These are phyloP conservation scores for Saprolegnia diclina DNA, from an alignment of 352 stramenopile genomes.

Conservation along the genomic window DNA sequence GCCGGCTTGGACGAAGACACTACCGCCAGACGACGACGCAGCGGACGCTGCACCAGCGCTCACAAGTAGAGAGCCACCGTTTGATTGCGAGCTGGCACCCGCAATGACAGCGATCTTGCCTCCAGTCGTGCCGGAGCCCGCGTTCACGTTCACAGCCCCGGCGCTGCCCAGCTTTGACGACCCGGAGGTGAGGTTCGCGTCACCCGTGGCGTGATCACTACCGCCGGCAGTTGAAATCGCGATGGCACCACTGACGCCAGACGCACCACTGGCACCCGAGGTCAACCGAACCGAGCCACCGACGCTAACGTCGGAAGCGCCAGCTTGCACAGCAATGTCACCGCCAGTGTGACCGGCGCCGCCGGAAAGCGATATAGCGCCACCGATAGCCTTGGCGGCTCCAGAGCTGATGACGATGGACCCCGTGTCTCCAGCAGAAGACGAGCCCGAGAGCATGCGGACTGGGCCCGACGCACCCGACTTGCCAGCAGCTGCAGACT, in stretches of 20 bases:
- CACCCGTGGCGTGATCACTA: constrained; percentile 14
- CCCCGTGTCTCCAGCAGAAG: constrained; percentile 37
- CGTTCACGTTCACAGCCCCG: constrained; percentile 4
- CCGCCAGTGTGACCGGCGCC: constrained; percentile 39
- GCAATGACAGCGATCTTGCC: constrained; percentile 11
- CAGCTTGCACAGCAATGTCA: constrained; percentile 39
- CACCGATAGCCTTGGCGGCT: constrained; percentile 33
- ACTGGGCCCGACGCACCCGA: background rate
- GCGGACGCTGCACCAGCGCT: background rate
- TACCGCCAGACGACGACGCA: background rate
- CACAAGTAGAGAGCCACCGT: constrained; percentile 4
- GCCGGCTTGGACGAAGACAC: background rate
- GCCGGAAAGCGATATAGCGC: constrained; percentile 44
- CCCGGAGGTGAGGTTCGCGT: constrained; percentile 6
- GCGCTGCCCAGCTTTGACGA: background rate
- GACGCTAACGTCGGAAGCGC: constrained; percentile 34
- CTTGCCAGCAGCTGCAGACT: constrained; percentile 36
- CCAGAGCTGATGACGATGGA: constrained; percentile 39
- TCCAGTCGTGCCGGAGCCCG: constrained; percentile 11
- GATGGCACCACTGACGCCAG: constrained; percentile 30
- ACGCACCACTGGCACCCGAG: constrained; percentile 41
- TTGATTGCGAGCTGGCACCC: constrained; percentile 5
- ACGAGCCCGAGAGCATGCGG: background rate
- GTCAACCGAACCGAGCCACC: constrained; percentile 38
- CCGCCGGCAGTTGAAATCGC: constrained; percentile 13